Evolutionary conservation across 495 filamentous ascomycete species (phyloP).

Genomic region (Poronia punctata): DNA sequence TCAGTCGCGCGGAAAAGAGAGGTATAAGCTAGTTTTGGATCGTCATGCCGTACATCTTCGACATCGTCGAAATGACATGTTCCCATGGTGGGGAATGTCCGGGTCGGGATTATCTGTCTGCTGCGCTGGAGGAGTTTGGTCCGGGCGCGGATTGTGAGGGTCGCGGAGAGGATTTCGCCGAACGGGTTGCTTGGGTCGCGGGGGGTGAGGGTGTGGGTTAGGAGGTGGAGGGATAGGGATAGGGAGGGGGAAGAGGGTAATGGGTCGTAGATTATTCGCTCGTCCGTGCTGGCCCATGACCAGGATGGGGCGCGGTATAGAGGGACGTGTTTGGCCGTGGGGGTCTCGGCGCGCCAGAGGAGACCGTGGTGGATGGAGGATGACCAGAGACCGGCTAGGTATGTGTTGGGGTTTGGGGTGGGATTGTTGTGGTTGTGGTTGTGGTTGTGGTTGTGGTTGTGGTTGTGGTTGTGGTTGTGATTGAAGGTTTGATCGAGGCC

Average conservation of each 20-base stretch:
- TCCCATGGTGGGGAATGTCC: no score
- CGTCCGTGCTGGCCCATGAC: slow-evolving; percentile 15
- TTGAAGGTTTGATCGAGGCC: no score
- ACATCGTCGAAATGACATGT: neutral
- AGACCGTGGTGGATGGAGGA: slow-evolving; percentile 10
- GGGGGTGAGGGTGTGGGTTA: neutral
- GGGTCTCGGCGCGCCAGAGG: slow-evolving; percentile 3
- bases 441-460: no score
- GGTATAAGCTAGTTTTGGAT: no score
- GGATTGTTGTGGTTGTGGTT: no score
- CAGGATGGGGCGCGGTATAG: slow-evolving; percentile 16
- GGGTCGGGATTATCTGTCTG: neutral
- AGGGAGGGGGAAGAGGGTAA: neutral
- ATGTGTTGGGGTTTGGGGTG: no score
- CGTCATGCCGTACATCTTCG: no score
- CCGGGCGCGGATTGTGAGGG: neutral
- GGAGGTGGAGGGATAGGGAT: slow-evolving; percentile 1
- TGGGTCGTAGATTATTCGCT: neutral
- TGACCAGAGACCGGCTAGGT: slow-evolving; percentile 15
- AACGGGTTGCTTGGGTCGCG: slow-evolving; percentile 1
- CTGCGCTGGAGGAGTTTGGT: neutral
- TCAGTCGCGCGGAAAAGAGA: no score
- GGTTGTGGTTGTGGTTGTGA: no score
- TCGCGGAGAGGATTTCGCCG: neutral
- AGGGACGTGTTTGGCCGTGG: neutral